Evolutionary conservation across 768 basidiomycete genomes (phyloP).

Genomic region (Hypholoma sublateritium): DNA sequence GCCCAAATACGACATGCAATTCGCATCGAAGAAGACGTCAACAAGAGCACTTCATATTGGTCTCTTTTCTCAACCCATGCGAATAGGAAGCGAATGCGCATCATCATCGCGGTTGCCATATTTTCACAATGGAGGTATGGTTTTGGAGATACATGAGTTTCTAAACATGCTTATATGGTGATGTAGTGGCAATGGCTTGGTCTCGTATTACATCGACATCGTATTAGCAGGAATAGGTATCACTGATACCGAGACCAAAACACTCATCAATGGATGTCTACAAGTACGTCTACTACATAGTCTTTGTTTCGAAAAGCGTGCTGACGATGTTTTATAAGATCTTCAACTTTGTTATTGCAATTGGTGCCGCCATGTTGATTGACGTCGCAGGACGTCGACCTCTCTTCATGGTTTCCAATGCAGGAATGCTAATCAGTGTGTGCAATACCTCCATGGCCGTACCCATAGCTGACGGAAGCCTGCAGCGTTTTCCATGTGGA

Average conservation of each 20-base stretch:
- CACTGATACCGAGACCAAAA: constrained; percentile 44
- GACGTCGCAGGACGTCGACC: constrained; percentile 69
- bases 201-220: constrained; percentile 73
- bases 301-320: neutral
- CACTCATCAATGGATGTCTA: constrained; percentile 20
- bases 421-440: constrained; percentile 54
- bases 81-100: constrained; percentile 65
- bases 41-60: constrained; percentile 45
- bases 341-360: constrained; percentile 63
- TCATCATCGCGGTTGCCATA: constrained; percentile 65
- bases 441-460: neutral
- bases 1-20: constrained; percentile 73
- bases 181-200: constrained; percentile 62
- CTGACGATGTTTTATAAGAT: constrained; percentile 32
- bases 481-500: constrained; percentile 58
- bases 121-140: constrained; percentile 76
- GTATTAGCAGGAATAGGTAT: constrained; percentile 68
- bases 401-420: constrained; percentile 65
- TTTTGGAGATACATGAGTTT: neutral
- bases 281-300: constrained; percentile 11
- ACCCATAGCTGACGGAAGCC: neutral
- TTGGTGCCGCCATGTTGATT: constrained; percentile 60
- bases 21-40: constrained; percentile 57
- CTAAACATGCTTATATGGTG: neutral
- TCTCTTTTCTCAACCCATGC: constrained; percentile 61